Percentiles rank a stretch among this genome's conserved stretches.
phyloP scores from a whole-genome alignment of 352 stramenopile genomes.

The Phytopythium ostracodes region DNA sequence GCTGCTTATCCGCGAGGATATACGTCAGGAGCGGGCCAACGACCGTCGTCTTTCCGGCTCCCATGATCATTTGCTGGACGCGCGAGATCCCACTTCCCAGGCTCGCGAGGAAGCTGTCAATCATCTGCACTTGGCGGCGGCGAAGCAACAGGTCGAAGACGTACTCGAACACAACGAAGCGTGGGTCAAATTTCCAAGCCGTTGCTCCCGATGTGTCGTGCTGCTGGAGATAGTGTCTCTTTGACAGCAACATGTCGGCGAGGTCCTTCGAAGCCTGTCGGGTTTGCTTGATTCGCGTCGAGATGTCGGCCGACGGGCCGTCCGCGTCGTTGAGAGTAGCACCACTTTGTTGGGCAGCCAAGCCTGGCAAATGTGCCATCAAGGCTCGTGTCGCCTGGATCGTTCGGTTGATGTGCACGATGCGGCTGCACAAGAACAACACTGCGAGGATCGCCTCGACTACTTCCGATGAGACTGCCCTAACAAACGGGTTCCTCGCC shows the following conservation, averaged over 20 bases:
- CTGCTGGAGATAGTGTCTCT: constrained; percentile 62
- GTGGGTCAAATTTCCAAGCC: constrained; percentile 92
- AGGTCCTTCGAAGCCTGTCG: constrained; percentile 82
- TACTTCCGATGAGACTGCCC: constrained; percentile 22
- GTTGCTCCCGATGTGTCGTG: neutral
- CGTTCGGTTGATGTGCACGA: constrained; percentile 81
- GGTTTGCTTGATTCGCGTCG: constrained; percentile 46
- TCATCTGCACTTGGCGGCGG: constrained; percentile 98
- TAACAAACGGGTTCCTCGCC: constrained; percentile 63
- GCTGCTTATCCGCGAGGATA: constrained; percentile 95
- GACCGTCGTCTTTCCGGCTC: constrained; percentile 99
- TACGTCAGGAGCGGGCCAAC: constrained; percentile 97
- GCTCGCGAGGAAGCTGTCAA: constrained; percentile 97
- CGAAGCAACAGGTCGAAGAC: constrained; percentile 98
- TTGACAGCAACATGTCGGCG: constrained; percentile 66
- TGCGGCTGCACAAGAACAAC: constrained; percentile 74
- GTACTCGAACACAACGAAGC: constrained; percentile 99
- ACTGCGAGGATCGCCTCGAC: constrained; percentile 52
- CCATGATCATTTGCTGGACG: constrained; percentile 99
- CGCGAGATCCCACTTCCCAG: constrained; percentile 66
- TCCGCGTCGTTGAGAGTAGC: neutral
- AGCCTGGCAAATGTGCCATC: constrained; percentile 16
- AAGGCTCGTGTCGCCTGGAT: constrained; percentile 45
- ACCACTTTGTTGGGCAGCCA: constrained; percentile 1
- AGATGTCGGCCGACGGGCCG: constrained; percentile 4